Conservation (phyloP, 176 grass and related monocot genomes). For the Bonia amplexicaulis region DNA sequence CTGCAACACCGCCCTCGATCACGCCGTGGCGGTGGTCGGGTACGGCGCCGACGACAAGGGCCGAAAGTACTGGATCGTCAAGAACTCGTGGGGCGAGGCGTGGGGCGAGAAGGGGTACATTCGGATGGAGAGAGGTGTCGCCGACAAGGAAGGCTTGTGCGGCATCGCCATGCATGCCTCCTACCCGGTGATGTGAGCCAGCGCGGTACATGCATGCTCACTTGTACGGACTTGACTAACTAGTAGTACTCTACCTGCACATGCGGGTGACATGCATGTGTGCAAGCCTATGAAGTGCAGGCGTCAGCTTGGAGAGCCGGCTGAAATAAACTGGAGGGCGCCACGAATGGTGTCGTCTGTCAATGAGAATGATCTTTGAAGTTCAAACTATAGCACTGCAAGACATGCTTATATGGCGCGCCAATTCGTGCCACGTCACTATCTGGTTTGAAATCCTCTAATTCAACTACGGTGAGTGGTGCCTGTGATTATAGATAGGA, state of each 20-base stretch:
- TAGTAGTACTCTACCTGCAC: neutral
- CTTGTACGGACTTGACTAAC: neutral
- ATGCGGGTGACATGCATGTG: neutral
- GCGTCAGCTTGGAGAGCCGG: neutral
- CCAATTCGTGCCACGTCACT: neutral
- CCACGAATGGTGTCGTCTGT: neutral
- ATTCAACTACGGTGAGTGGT: neutral
- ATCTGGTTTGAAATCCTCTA: neutral
- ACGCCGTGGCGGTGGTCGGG: conserved; percentile 16
- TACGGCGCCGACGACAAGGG: neutral
- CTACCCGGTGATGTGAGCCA: neutral
- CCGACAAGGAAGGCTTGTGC: neutral
- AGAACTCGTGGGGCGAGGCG: conserved; percentile 8
- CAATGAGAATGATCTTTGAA: neutral
- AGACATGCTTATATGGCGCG: neutral
- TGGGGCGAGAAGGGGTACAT: conserved; percentile 25
- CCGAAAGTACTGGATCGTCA: conserved; percentile 1
- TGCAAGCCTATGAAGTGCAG: neutral
- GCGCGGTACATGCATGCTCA: neutral
- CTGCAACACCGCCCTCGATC: neutral
- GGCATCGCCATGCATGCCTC: neutral
- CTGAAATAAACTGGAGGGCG: neutral
- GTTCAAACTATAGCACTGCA: neutral
- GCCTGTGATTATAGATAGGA: neutral
- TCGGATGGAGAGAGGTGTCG: neutral